Evolutionary conservation across 495 filamentous ascomycete genomes (phyloP).

Genomic region (Parathielavia hyrcaniae): DNA sequence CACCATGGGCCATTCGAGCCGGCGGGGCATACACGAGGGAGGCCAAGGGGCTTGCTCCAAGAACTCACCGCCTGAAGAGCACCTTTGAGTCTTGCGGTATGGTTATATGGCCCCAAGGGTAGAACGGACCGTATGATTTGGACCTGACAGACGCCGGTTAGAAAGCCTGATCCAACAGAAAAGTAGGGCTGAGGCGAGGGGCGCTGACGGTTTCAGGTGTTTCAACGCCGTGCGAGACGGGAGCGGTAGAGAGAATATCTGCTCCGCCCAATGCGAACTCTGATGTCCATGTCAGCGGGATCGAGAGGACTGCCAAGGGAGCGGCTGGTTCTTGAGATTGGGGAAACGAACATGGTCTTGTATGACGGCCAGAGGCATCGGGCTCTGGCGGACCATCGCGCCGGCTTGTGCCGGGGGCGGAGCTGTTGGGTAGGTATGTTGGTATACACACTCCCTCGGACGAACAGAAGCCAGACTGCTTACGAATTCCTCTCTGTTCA

Average conservation of each 20-base stretch:
- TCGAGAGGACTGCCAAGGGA: background rate
- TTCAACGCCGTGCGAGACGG: slow-evolving; percentile 46
- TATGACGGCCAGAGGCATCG: slow-evolving; percentile 24
- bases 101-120: slow-evolving; percentile 37
- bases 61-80: slow-evolving; percentile 45
- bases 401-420: slow-evolving; percentile 26
- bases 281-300: slow-evolving; percentile 10
- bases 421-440: slow-evolving; percentile 18
- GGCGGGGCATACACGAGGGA: background rate
- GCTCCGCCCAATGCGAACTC: slow-evolving; percentile 46
- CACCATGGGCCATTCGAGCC: background rate
- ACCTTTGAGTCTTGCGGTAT: slow-evolving; percentile 44
- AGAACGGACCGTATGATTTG: slow-evolving; percentile 34
- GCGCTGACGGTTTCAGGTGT: slow-evolving; percentile 29
- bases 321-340: background rate
- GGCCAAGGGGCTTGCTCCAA: background rate
- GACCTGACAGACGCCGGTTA: slow-evolving; percentile 24
- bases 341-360: slow-evolving; percentile 30
- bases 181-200: background rate
- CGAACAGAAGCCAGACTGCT: slow-evolving; percentile 10
- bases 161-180: background rate
- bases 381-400: slow-evolving; percentile 27
- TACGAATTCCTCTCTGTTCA: slow-evolving; percentile 42
- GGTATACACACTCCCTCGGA: background rate
- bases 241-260: slow-evolving; percentile 50